Evolutionary conservation across 2,329 filamentous ascomycete genomes (phyloP).

Genomic region (Stemphylium vesicarium): DNA sequence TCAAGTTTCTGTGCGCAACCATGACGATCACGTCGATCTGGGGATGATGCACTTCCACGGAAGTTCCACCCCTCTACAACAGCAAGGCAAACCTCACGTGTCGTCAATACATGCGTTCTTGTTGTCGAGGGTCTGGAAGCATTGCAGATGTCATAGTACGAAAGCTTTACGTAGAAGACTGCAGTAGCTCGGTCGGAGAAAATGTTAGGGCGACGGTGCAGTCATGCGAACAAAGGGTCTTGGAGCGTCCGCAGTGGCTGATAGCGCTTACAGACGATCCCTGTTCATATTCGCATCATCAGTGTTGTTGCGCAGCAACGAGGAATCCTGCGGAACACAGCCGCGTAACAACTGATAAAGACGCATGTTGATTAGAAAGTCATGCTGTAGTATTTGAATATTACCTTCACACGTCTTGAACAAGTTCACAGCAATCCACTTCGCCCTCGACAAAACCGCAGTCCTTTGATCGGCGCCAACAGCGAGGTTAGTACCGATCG

Average conservation of each 20-base stretch:
- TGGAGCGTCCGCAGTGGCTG: slow-evolving; percentile 5
- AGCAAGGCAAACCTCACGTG: slow-evolving; percentile 2
- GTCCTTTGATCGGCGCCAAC: slow-evolving; percentile 12
- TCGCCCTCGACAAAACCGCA: background rate
- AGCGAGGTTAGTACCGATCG: slow-evolving; percentile 16
- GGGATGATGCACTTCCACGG: background rate
- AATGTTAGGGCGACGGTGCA: slow-evolving; percentile 6
- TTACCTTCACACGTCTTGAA: background rate
- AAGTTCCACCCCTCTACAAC: background rate
- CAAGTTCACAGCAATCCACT: background rate
- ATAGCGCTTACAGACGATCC: slow-evolving; percentile 11
- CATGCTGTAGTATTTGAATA: background rate
- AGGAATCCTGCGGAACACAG: slow-evolving; percentile 1
- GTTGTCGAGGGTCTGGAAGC: slow-evolving; percentile 5
- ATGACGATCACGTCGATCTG: slow-evolving; percentile 26
- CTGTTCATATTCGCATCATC: slow-evolving; percentile 19
- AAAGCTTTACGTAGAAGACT: slow-evolving; percentile 12
- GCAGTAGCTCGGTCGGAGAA: slow-evolving; percentile 11
- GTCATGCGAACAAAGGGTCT: slow-evolving; percentile 12
- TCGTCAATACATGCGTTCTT: background rate
- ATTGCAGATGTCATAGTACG: slow-evolving; percentile 12
- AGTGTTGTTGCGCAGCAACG: slow-evolving; percentile 24
- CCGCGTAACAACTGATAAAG: slow-evolving; percentile 21
- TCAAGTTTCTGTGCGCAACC: slow-evolving; percentile 6
- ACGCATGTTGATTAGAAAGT: background rate